Evolutionary conservation across 2,329 filamentous ascomycete genomes (phyloP), one percentile per base, ranked within the genome.

Genomic region (Beauveria medogensis): DNA sequence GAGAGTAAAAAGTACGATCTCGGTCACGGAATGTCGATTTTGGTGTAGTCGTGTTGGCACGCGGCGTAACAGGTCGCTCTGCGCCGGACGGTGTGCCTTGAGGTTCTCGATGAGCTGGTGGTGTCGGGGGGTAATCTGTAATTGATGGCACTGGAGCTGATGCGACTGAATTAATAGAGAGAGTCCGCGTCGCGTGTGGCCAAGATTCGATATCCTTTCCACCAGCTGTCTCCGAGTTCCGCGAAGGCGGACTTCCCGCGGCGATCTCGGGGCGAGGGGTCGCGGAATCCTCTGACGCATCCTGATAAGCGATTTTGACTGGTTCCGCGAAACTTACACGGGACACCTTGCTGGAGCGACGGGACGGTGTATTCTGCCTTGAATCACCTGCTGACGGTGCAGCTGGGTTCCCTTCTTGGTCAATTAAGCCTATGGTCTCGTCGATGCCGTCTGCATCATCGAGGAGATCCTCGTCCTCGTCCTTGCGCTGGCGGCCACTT

Each of bases 401-500:
- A 12, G 59, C 26, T 22, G 60, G 64, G 41, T 65, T 67, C 10
- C 66, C 68, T 37, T 75, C 73, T 69, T 88, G 86, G 47, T 82
- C 73, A 1, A 74, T 71, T 22, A 87, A 78, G 43, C 82, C 81
- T 55, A 88, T 86, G 14, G 82, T 85, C 66, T 87, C 86, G 64
- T 88, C 84, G 18, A 84, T 77, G 41, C 83, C 83, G 50, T 85
- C 83, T 30, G 75, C 75, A 47, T 86, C 82, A 20, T 75, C 70
- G 20, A 52, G 44, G 7, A 24, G 37, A 8, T 87, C 83, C 3
- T 85, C 81, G 3, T 84, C 81, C n/a, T 82, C 78, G 20, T 82
- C 82, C 12, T 79, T 75, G 16, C 74, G 76, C 55, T 82, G 78
- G 66, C 92, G 82, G 59, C 91, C 92, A 68, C 89, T 96, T 1